A percentile compares a stretch with the other conserved stretches of the same genome.
Conservation (phyloP, 108 stramenopile genomes). For the Schizochytrium sp. region DNA sequence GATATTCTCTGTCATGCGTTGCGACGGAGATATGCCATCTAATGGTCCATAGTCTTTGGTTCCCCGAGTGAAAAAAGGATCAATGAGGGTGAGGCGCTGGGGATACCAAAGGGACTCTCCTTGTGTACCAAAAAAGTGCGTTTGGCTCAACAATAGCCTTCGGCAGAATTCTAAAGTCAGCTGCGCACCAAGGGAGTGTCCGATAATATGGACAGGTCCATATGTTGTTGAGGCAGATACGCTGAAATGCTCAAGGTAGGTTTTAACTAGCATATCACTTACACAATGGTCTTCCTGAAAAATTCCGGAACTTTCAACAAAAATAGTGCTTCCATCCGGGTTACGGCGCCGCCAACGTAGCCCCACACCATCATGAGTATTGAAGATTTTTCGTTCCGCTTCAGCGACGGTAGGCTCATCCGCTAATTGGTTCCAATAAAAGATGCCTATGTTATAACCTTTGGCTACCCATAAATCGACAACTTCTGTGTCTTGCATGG, state of each 20-base stretch:
- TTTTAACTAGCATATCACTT: background rate
- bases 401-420: background rate
- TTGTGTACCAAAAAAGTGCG: background rate
- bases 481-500: background rate
- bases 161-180: background rate
- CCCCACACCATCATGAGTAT: background rate
- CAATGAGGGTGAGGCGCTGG: constrained; percentile 4
- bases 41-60: background rate
- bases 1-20: background rate
- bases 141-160: background rate
- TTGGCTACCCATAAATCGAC: constrained; percentile 7
- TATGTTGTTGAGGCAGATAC: background rate
- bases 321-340: background rate
- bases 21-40: background rate
- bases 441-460: constrained; percentile 7
- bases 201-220: background rate
- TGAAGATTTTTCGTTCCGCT: constrained; percentile 33
- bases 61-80: constrained; percentile 15
- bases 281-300: background rate
- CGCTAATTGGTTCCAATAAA: constrained; percentile 40
- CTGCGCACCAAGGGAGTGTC: background rate
- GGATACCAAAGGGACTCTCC: background rate
- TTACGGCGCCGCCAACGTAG: constrained; percentile 28
- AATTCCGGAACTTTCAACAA: background rate
- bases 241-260: background rate